phyloP scores from a whole-genome alignment of 495 filamentous ascomycete genomes.

The Hyphodiscus hymeniophilus region DNA sequence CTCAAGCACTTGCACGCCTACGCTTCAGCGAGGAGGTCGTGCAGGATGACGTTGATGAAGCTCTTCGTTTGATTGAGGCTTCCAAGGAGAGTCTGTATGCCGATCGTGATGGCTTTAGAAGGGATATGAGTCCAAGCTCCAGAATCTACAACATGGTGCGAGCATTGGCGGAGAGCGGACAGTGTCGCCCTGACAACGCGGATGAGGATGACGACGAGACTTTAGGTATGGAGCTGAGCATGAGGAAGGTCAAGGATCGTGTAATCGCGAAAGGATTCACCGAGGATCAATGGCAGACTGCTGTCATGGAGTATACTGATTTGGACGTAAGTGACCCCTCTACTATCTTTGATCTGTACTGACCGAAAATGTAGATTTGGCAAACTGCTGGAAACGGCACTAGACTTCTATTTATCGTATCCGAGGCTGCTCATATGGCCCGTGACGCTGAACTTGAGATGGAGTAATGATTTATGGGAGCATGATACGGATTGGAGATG shows the following conservation, averaged over 20 bases:
- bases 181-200: constrained; percentile 59
- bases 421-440: constrained; percentile 20
- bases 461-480: neutral
- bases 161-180: constrained; percentile 70
- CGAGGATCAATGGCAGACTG: constrained; percentile 76
- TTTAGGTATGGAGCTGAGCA: constrained; percentile 64
- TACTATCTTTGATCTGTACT: constrained; percentile 4
- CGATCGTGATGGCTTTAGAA: constrained; percentile 47
- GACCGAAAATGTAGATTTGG: constrained; percentile 62
- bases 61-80: constrained; percentile 80
- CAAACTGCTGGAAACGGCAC: constrained; percentile 84
- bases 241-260: constrained; percentile 78
- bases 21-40: constrained; percentile 77
- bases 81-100: constrained; percentile 79
- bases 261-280: constrained; percentile 96
- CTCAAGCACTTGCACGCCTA: constrained; percentile 90
- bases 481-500: neutral
- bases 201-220: constrained; percentile 40
- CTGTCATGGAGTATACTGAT: constrained; percentile 82
- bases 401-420: constrained; percentile 64
- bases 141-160: constrained; percentile 93
- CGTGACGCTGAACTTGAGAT: constrained; percentile 14
- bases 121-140: constrained; percentile 72
- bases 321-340: constrained; percentile 63
- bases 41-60: constrained; percentile 92